Conservation (phyloP, 371 early-diverging fungal genomes). For the Lichtheimia ornata region DNA sequence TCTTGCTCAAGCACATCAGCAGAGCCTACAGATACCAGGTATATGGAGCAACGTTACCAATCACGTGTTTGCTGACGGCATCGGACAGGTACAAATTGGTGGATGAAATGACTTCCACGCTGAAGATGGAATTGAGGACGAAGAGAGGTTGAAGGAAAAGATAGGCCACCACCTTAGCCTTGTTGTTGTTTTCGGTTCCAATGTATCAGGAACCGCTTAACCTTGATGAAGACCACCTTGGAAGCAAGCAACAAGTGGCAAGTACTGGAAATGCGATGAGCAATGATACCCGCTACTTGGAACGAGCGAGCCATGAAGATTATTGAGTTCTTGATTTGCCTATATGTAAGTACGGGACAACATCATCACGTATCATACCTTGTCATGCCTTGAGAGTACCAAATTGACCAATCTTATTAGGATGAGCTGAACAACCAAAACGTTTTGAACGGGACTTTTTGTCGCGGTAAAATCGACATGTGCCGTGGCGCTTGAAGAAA, state of each 20-base stretch:
- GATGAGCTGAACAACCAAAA: too few relatives aligned
- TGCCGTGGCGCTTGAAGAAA: too few relatives aligned
- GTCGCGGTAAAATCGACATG: too few relatives aligned
- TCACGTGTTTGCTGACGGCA: constrained; percentile 7
- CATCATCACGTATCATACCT: too few relatives aligned
- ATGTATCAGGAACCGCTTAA: background rate
- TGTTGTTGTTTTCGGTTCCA: background rate
- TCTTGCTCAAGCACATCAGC: background rate
- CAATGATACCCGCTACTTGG: too few relatives aligned
- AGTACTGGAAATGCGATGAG: background rate
- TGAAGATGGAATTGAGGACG: constrained; percentile 13
- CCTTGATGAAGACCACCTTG: background rate
- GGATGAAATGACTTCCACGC: constrained; percentile 11
- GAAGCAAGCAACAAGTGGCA: background rate
- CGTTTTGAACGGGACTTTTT: too few relatives aligned
- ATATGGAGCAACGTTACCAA: background rate
- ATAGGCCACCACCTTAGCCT: background rate
- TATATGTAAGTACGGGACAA: too few relatives aligned
- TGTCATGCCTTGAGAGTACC: too few relatives aligned
- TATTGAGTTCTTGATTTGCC: too few relatives aligned
- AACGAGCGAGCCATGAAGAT: too few relatives aligned
- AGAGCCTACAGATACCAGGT: background rate
- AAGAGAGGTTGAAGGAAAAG: too few relatives aligned
- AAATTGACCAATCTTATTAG: too few relatives aligned
- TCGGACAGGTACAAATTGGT: constrained; percentile 13